phyloP scores from a whole-genome alignment of 768 basidiomycete genomes.

The Lenzites betulinus region DNA sequence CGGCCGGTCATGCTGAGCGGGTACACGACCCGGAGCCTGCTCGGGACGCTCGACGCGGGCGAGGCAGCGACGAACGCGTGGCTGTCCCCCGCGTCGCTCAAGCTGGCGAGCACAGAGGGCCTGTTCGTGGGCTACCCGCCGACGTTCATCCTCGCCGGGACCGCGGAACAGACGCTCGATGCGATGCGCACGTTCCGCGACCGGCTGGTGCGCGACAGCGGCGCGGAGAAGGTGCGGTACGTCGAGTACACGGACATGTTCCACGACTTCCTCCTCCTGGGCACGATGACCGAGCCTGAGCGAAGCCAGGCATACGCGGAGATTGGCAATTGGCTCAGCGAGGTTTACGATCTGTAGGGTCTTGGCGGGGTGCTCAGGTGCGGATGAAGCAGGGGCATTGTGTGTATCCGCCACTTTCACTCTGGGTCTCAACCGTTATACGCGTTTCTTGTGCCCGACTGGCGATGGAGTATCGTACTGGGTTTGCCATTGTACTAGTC shows the following conservation, averaged over 20 bases:
- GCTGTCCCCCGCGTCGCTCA: slow-evolving; percentile 13
- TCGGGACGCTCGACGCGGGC: slow-evolving; percentile 3
- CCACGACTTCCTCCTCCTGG: neutral
- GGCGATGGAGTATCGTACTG: too few relatives aligned
- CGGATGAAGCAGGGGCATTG: too few relatives aligned
- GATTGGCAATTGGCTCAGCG: neutral
- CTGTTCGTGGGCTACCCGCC: slow-evolving; percentile 28
- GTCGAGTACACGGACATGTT: neutral
- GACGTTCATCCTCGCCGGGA: slow-evolving; percentile 32
- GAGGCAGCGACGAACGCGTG: slow-evolving; percentile 9
- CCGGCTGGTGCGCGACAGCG: slow-evolving; percentile 32
- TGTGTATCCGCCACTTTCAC: too few relatives aligned
- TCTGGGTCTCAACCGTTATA: too few relatives aligned
- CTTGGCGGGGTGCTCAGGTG: too few relatives aligned
- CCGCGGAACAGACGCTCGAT: slow-evolving; percentile 34
- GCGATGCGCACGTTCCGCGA: slow-evolving; percentile 27
- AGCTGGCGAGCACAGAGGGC: neutral
- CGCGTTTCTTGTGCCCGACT: too few relatives aligned
- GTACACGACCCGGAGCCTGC: neutral
- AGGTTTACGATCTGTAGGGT: too few relatives aligned
- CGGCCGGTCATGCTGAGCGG: too few relatives aligned
- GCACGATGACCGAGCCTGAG: slow-evolving; percentile 12
- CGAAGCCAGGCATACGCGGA: neutral
- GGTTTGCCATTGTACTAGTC: too few relatives aligned
- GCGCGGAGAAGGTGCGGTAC: neutral